Conservation (phyloP, 2,329 filamentous ascomycete species). For the Xylariaceae sp. region DNA sequence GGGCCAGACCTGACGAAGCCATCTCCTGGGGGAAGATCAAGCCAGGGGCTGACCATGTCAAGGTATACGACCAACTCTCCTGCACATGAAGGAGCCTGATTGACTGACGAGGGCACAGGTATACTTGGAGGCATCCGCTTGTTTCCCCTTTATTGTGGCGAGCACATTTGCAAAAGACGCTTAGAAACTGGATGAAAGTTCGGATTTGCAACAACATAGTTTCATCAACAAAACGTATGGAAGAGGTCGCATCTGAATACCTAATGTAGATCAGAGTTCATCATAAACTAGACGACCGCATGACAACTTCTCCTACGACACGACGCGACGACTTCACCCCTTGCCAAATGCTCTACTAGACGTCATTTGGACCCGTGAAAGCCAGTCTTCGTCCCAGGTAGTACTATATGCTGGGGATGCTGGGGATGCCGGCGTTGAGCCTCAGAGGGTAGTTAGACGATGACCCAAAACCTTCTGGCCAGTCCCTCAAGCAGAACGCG, state of each 20-base stretch:
- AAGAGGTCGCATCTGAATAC: neutral
- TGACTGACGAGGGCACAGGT: constrained; percentile 41
- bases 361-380: too few species aligned
- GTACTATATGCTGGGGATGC: too few species aligned
- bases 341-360: too few species aligned
- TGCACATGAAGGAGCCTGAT: neutral
- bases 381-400: too few species aligned
- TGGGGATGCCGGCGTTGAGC: neutral
- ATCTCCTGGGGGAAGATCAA: constrained; percentile 99
- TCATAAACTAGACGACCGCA: neutral
- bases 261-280: neutral
- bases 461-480: neutral
- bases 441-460: neutral
- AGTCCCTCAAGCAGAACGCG: too few species aligned
- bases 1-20: constrained; percentile 90
- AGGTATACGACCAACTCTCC: constrained; percentile 53
- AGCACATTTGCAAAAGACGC: constrained; percentile 60
- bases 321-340: neutral
- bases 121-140: constrained; percentile 60
- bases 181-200: constrained; percentile 9
- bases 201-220: neutral
- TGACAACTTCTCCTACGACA: neutral
- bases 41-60: constrained; percentile 78
- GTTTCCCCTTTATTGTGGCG: constrained; percentile 63
- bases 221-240: neutral